Evolutionary conservation across 2,329 filamentous ascomycete genomes (phyloP).

Genomic region (Rasamsonia emersonii): DNA sequence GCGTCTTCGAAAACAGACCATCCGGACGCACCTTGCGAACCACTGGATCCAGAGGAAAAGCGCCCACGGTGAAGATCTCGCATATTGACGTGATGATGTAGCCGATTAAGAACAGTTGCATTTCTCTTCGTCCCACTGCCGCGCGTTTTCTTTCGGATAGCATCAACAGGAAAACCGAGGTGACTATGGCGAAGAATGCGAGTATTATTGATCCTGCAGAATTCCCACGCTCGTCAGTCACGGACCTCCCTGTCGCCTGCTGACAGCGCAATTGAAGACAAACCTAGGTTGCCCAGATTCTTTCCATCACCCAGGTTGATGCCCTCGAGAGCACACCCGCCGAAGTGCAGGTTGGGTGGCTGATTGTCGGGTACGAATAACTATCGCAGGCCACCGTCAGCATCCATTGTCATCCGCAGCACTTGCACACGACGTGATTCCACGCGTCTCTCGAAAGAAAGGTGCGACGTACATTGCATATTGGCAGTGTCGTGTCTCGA

Average conservation of each 20-base stretch:
- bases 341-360: constrained; percentile 52
- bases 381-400: constrained; percentile 34
- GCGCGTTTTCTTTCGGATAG: constrained; percentile 83
- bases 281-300: constrained; percentile 74
- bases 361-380: constrained; percentile 56
- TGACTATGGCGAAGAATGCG: constrained; percentile 64
- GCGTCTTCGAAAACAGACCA: too few relatives aligned
- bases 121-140: constrained; percentile 90
- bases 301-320: constrained; percentile 60
- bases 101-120: constrained; percentile 83
- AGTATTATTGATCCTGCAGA: constrained; percentile 80
- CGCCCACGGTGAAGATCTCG: constrained; percentile 92
- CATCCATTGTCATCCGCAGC: constrained; percentile 1
- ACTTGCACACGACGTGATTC: not conserved
- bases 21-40: constrained; percentile 57
- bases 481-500: constrained; percentile 70
- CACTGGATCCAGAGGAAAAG: constrained; percentile 63
- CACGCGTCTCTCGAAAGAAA: not conserved
- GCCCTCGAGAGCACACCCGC: constrained; percentile 66
- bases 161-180: constrained; percentile 60
- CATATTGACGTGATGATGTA: constrained; percentile 86
- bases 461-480: constrained; percentile 65
- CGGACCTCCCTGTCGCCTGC: constrained; percentile 26
- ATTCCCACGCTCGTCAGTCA: constrained; percentile 12
- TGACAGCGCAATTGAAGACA: too few relatives aligned